Evolutionary conservation across 2,329 filamentous ascomycete species (phyloP).

Genomic region (Hypoxylon sp.): DNA sequence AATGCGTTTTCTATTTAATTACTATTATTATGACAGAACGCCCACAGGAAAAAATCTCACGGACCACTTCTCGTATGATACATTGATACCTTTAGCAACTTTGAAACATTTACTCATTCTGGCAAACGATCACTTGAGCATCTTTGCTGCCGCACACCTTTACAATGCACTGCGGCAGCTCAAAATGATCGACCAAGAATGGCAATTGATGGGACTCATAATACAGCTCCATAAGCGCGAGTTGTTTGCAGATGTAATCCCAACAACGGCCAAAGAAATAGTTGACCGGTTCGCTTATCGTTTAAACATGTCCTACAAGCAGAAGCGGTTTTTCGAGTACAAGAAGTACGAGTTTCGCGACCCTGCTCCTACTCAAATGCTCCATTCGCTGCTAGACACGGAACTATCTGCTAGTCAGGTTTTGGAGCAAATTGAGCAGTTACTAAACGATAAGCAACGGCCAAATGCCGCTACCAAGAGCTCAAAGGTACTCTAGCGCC

Average conservation of each 20-base stretch:
- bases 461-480: neutral
- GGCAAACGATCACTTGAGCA: neutral
- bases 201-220: conserved; percentile 15
- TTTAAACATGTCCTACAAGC: neutral
- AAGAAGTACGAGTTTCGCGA: neutral
- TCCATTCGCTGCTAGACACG: neutral
- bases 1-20: too few species aligned
- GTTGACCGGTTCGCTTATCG: neutral
- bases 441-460: neutral
- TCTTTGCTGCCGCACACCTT: conserved; percentile 8
- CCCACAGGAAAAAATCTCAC: neutral
- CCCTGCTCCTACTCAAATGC: too few species aligned
- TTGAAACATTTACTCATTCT: neutral
- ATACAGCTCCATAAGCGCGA: conserved; percentile 12
- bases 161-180: conserved; percentile 21
- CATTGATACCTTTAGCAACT: neutral
- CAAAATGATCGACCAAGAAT: conserved; percentile 11
- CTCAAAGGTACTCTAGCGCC: neutral
- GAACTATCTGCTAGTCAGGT: neutral
- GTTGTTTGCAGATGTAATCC: conserved; percentile 11
- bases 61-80: neutral
- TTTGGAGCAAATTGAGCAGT: neutral
- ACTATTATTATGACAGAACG: neutral
- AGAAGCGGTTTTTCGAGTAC: neutral
- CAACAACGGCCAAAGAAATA: neutral